phyloP scores from a whole-genome alignment of 2,329 filamentous ascomycete genomes.

The Botryotinia globosa region DNA sequence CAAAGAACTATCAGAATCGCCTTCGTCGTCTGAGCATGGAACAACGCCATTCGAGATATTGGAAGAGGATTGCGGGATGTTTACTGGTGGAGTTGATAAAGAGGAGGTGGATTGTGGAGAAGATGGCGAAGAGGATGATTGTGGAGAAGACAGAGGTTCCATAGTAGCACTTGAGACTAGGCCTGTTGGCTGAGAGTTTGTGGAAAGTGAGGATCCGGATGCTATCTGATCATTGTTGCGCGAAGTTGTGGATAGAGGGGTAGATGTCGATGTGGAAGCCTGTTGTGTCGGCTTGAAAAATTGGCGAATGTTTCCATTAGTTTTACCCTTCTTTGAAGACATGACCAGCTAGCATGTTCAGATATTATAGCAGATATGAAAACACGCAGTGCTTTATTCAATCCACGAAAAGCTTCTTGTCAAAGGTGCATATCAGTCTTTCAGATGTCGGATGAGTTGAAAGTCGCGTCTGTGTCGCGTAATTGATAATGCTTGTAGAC shows the following conservation, averaged over 20 bases:
- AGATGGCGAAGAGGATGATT: slow-evolving; percentile 2
- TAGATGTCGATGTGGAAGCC: slow-evolving; percentile 6
- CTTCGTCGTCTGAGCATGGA: slow-evolving; percentile 66
- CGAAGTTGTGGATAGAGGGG: neutral
- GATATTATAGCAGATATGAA: neutral
- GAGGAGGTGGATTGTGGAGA: slow-evolving; percentile 7
- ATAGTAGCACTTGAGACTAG: neutral
- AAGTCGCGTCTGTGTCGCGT: slow-evolving; percentile 14
- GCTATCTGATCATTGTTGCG: neutral
- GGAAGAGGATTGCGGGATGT: neutral
- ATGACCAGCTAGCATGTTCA: neutral
- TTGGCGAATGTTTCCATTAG: slow-evolving; percentile 11
- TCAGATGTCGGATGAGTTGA: neutral
- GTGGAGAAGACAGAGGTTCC: slow-evolving; percentile 1
- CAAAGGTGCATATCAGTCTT: neutral
- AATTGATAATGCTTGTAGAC: slow-evolving; percentile 9
- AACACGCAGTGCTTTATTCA: neutral
- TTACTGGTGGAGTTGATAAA: neutral
- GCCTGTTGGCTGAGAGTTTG: neutral
- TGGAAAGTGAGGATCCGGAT: neutral
- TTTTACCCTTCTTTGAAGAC: slow-evolving; percentile 5
- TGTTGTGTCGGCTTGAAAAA: slow-evolving; percentile 15
- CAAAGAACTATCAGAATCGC: slow-evolving; percentile 54
- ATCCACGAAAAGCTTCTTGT: neutral
- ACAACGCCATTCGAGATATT: slow-evolving; percentile 45